Evolutionary conservation across 1,284 basidiomycete genomes (phyloP).

Genomic region (Stereum hirsutum): DNA sequence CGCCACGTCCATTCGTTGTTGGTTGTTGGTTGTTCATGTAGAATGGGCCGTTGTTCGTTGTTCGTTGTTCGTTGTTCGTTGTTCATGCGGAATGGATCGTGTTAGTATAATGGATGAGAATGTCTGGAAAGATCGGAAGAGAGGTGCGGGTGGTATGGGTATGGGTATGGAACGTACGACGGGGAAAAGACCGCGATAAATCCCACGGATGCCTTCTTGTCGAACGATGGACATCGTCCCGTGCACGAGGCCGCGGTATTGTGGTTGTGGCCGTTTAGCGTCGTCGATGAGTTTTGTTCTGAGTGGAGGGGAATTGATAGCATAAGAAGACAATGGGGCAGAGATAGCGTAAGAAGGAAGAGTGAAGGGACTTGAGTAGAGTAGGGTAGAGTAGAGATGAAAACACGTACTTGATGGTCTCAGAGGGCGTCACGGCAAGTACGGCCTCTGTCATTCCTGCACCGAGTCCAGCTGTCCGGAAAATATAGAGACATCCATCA

Average conservation of each 20-base stretch:
- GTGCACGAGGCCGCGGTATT: slow-evolving; percentile 84
- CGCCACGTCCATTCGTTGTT: too few species aligned
- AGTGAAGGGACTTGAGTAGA: background rate
- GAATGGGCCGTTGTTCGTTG: too few species aligned
- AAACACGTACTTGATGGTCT: slow-evolving; percentile 87
- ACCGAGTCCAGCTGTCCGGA: slow-evolving; percentile 76
- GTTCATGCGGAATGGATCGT: too few species aligned
- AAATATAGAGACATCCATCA: slow-evolving; percentile 3
- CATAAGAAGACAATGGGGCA: too few species aligned
- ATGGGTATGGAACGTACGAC: slow-evolving; percentile 57
- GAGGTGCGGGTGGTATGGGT: too few species aligned
- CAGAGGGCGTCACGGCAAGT: slow-evolving; percentile 93
- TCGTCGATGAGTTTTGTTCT: slow-evolving; percentile 99
- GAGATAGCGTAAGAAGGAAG: slow-evolving; percentile 1
- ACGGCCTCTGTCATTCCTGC: slow-evolving; percentile 94
- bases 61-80: too few species aligned
- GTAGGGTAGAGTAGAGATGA: background rate
- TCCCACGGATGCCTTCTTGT: slow-evolving; percentile 75
- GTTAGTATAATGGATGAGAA: too few species aligned
- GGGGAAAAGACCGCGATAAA: slow-evolving; percentile 91
- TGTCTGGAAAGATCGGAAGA: too few species aligned
- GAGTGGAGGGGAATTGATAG: slow-evolving; percentile 2
- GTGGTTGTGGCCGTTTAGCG: slow-evolving; percentile 75
- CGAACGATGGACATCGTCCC: slow-evolving; percentile 78
- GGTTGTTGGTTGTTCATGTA: too few species aligned